Conservation (phyloP, 2,329 filamentous ascomycete genomes). For the Aspergillus pseudonomiae region DNA sequence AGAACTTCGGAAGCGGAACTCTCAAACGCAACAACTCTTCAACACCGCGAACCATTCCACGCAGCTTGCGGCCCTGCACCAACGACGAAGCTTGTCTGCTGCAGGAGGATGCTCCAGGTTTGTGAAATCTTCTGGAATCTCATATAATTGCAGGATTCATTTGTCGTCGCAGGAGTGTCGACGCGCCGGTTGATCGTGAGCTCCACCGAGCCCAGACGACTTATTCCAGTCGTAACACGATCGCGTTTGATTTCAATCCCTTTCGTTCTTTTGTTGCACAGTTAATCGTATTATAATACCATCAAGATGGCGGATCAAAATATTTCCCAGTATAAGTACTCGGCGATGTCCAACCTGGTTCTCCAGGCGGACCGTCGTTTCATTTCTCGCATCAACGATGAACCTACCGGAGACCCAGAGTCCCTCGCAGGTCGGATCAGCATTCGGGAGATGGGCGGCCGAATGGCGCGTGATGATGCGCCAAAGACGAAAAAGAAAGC, state of each 20-base stretch:
- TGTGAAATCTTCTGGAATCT: constrained; percentile 33
- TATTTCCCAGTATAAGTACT: constrained; percentile 98
- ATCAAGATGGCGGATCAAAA: constrained; percentile 68
- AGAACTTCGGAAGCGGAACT: constrained; percentile 31
- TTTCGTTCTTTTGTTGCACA: constrained; percentile 14
- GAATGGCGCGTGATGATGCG: constrained; percentile 75
- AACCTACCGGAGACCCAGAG: constrained; percentile 95
- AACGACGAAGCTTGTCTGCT: constrained; percentile 31
- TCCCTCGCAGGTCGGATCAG: constrained; percentile 92
- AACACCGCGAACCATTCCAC: constrained; percentile 22
- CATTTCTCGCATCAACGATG: constrained; percentile 86
- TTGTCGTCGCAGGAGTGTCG: constrained; percentile 31
- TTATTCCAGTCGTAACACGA: constrained; percentile 30
- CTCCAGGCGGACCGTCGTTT: constrained; percentile 99
- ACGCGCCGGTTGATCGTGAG: constrained; percentile 38
- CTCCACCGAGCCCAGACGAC: constrained; percentile 34
- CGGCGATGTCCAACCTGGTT: constrained; percentile 99
- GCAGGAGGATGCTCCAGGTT: constrained; percentile 42
- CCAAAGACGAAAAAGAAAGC: constrained; percentile 79
- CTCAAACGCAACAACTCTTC: constrained; percentile 28
- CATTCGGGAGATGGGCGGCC: constrained; percentile 90
- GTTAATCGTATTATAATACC: constrained; percentile 14
- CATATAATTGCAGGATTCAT: constrained; percentile 29
- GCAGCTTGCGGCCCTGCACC: constrained; percentile 31
- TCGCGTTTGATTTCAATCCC: constrained; percentile 25